Base-by-base conservation (phyloP, 129 eudicot genomes). In the Flaveria trinervia region DNA sequence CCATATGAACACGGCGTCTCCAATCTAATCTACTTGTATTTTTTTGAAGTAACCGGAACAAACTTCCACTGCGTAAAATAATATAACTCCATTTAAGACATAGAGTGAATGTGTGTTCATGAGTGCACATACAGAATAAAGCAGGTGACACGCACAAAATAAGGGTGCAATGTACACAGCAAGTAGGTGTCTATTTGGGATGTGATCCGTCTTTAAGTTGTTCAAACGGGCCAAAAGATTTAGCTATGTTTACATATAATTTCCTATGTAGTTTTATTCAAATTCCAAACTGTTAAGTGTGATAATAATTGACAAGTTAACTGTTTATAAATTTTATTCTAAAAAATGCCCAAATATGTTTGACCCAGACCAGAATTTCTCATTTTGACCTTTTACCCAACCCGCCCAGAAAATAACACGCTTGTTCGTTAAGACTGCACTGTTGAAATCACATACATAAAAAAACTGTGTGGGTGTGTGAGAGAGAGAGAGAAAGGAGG, bases 1-100 rank as follows among this genome's bases (percentile, higher is more conserved):
- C 99, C 94, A 95, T 95, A 83, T 91, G 97, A 80, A 91, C 72
- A 39, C 96, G 97, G 4, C 96, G 89, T 70, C 90, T 89, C 94
- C 97, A 86, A 81, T 95, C 97, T 79, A 95, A 74, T 84, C 77
- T 90, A 67, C 90, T 14, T 67, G 90, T 73, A 69, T 76, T 91
- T 71, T 88, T 88, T 77, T 88, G 99, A 50, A 95, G 84, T 85
- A 91, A 64, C 23, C 90, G 89, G 71, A 91, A 91, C 81, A 95
- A 84, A 83, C 99, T 95, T 62, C 99, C 99, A 26, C 99, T 95
- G 85, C 80, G 76, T 60, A 39, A 12, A 14, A 52, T 41, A 17
- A 71, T 15, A 66, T 41, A 26, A 18, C 60, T 72, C 68, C 66
- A 72, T 43, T 79, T 39, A 79, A 52, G 6, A 65, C 72, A 60